These are phyloP conservation scores for Ilyonectria robusta DNA, from an alignment of 2,329 filamentous ascomycete species.

Conservation along the genomic window DNA sequence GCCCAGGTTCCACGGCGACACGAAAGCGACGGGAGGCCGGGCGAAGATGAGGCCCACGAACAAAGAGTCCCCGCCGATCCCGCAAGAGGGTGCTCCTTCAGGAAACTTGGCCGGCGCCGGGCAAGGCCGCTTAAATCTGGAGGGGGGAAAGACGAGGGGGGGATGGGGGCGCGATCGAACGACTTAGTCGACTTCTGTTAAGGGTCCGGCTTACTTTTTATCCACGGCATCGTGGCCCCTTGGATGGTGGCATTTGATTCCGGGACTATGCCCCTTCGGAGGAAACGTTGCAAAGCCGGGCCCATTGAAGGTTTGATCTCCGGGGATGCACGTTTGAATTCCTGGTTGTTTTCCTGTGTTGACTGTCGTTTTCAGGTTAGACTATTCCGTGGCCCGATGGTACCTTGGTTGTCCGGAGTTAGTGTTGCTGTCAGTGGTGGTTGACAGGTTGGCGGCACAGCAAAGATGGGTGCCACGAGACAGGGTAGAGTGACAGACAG, in stretches of 20 bases:
- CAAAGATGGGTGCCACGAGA: slow-evolving; percentile 1
- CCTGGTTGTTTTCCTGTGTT: slow-evolving; percentile 9
- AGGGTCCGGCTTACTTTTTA: slow-evolving; percentile 13
- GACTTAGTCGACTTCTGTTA: slow-evolving; percentile 19
- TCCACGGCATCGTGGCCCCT: slow-evolving; percentile 5
- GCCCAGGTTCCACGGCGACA: slow-evolving; percentile 25
- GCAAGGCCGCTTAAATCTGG: slow-evolving; percentile 11
- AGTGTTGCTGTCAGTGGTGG: slow-evolving; percentile 12
- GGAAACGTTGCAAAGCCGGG: not conserved
- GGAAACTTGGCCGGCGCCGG: slow-evolving; percentile 23
- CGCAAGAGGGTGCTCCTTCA: slow-evolving; percentile 28
- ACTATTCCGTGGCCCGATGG: slow-evolving; percentile 2
- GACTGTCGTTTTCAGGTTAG: not conserved
- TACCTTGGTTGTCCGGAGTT: slow-evolving; percentile 8
- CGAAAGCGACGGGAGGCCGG: slow-evolving; percentile 16
- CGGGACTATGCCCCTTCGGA: slow-evolving; percentile 27
- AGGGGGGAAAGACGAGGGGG: not conserved
- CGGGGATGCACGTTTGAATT: slow-evolving; percentile 5
- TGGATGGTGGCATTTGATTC: slow-evolving; percentile 17
- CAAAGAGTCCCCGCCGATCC: slow-evolving; percentile 14
- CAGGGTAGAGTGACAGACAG: slow-evolving; percentile 9
- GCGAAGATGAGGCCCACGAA: not conserved
- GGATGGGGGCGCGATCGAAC: slow-evolving; percentile 14
- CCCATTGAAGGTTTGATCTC: slow-evolving; percentile 19
- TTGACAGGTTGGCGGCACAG: slow-evolving; percentile 6